Conservation (phyloP, 2,329 filamentous ascomycete genomes). For the Aspergillus novoparasiticus region DNA sequence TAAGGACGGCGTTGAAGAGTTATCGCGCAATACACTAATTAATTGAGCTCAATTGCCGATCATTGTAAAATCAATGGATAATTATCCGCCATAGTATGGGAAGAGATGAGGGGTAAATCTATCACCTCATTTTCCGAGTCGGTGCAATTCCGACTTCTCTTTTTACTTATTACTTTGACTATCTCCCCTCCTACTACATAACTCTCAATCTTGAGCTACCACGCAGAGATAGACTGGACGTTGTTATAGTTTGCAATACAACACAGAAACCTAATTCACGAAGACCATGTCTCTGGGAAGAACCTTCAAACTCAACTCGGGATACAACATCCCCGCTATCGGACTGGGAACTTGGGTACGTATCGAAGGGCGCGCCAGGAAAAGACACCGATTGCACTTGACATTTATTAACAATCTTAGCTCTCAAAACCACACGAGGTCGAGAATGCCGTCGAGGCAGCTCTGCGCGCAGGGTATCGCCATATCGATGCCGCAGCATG, state of each 20-base stretch:
- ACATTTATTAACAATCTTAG: constrained; percentile 18
- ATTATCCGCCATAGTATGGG: not conserved
- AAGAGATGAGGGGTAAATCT: not conserved
- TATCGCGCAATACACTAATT: not conserved
- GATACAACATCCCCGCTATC: constrained; percentile 45
- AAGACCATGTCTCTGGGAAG: constrained; percentile 37
- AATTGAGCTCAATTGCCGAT: not conserved
- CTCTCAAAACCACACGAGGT: constrained; percentile 47
- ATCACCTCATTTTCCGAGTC: constrained; percentile 1
- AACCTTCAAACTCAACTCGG: constrained; percentile 46
- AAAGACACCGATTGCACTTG: not conserved
- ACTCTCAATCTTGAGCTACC: too few species aligned
- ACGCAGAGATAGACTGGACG: not conserved
- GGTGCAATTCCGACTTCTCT: not conserved
- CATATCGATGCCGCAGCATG: constrained; percentile 51
- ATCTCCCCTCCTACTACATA: not conserved
- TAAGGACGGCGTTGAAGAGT: not conserved
- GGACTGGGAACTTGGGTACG: constrained; percentile 47
- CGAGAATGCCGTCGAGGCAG: constrained; percentile 51
- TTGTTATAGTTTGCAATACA: not conserved
- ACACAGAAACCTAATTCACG: not conserved
- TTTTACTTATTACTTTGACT: not conserved
- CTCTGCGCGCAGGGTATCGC: constrained; percentile 42
- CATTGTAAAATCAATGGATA: not conserved
- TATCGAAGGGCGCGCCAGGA: not conserved